Evolutionary conservation across 1,139 yeast species (phyloP).

Genomic region (Candida sanyaensis): DNA sequence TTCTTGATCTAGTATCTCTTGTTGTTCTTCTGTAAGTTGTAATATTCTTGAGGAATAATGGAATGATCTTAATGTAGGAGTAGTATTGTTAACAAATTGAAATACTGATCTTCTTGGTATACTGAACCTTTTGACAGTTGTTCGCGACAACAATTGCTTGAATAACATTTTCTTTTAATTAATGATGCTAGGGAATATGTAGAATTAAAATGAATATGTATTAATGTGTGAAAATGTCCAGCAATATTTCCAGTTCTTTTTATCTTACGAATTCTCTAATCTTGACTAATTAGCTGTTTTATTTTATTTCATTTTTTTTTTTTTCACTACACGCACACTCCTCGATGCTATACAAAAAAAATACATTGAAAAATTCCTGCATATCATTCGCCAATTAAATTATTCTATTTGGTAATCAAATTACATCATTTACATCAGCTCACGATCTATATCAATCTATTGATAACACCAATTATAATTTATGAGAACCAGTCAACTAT

Average conservation of each 20-base stretch:
- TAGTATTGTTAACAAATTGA: background rate
- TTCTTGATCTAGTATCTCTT: constrained; percentile 52
- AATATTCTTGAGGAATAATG: background rate
- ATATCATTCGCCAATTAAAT: constrained; percentile 2
- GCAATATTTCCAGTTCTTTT: too few relatives aligned
- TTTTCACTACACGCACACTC: background rate
- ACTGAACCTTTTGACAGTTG: background rate
- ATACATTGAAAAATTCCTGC: background rate
- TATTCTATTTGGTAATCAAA: constrained; percentile 1
- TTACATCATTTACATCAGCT: background rate
- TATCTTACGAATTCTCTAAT: background rate
- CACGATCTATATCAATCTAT: background rate
- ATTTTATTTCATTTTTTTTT: background rate
- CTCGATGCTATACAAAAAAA: background rate
- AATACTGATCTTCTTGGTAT: background rate
- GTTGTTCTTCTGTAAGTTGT: constrained; percentile 40
- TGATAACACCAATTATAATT: too few relatives aligned
- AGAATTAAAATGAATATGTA: background rate
- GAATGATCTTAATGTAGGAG: background rate
- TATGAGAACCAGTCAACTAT: too few relatives aligned
- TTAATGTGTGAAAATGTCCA: background rate
- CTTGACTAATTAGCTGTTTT: background rate
- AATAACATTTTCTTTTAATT: background rate
- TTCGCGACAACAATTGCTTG: constrained; percentile 2
- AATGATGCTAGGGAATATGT: background rate